Conservation (phyloP, 139 green algal species). For the Chlorella sp. region DNA sequence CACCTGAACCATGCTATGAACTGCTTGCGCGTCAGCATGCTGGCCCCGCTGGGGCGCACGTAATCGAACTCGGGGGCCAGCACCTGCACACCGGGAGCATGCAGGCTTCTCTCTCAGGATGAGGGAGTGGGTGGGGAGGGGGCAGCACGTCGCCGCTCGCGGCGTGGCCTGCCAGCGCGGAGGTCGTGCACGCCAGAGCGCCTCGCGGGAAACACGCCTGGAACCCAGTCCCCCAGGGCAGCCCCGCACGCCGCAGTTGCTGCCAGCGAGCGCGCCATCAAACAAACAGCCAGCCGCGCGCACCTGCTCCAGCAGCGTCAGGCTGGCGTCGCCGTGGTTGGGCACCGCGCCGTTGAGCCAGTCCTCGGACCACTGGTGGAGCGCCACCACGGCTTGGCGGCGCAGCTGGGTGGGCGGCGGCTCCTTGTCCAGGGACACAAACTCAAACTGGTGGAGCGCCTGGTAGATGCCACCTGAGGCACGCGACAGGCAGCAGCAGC, state of each 20-base stretch:
- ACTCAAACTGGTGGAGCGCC: conserved; percentile 74
- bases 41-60: background rate
- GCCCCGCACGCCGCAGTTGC: background rate
- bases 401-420: background rate
- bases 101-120: no score
- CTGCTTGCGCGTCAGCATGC: background rate
- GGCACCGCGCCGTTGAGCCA: conserved; percentile 10
- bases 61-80: conserved; percentile 9
- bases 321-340: background rate
- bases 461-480: conserved; percentile 89
- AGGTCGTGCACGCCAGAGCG: background rate
- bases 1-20: conserved; percentile 6
- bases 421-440: background rate
- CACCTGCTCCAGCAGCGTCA: background rate
- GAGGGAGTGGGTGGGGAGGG: no score
- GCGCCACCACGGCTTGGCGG: background rate
- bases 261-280: background rate
- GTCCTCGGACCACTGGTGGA: background rate
- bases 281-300: background rate
- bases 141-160: background rate
- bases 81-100: background rate
- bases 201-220: background rate
- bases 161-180: background rate
- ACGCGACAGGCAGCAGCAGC: no score
- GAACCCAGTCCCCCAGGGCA: background rate